Percentiles rank a stretch among this genome's conserved stretches.
phyloP scores from a whole-genome alignment of 2,329 filamentous ascomycete species.

The Nigrospora osmanthi region DNA sequence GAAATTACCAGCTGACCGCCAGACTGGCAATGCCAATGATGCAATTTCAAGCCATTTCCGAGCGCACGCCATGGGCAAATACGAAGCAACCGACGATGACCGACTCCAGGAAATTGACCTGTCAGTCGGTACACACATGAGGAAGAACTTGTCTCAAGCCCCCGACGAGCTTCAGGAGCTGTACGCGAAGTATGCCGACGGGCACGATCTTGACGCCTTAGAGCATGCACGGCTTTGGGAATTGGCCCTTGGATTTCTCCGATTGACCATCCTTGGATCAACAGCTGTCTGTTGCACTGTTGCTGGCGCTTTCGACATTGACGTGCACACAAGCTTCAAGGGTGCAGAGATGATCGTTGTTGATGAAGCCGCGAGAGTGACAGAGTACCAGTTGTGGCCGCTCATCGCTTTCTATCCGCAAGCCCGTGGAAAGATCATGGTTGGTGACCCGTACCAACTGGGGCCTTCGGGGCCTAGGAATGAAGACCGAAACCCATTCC shows the following conservation, averaged over 20 bases:
- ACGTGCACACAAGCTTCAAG: neutral
- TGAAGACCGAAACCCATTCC: neutral
- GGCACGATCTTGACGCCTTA: neutral
- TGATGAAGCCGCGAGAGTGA: neutral
- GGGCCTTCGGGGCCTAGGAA: neutral
- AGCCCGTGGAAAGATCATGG: slow-evolving; percentile 1
- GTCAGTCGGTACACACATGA: neutral
- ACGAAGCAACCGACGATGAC: neutral
- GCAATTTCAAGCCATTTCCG: neutral
- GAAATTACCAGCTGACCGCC: neutral
- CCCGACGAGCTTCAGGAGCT: neutral
- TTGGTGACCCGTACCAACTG: neutral
- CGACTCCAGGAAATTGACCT: neutral
- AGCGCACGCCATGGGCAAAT: neutral
- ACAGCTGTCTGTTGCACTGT: slow-evolving; percentile 1
- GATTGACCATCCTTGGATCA: neutral
- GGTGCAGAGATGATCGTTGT: neutral
- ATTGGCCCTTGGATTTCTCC: too few species aligned
- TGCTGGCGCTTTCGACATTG: neutral
- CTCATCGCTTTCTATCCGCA: neutral
- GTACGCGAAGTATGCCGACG: neutral
- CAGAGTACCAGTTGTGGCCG: slow-evolving; percentile 2
- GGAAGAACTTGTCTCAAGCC: neutral
- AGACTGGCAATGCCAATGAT: neutral
- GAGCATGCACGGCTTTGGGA: too few species aligned